Evolutionary conservation across 495 filamentous ascomycete species (phyloP), one percentile per base, ranked within the genome.

Genomic region (Aspergillus hancockii): DNA sequence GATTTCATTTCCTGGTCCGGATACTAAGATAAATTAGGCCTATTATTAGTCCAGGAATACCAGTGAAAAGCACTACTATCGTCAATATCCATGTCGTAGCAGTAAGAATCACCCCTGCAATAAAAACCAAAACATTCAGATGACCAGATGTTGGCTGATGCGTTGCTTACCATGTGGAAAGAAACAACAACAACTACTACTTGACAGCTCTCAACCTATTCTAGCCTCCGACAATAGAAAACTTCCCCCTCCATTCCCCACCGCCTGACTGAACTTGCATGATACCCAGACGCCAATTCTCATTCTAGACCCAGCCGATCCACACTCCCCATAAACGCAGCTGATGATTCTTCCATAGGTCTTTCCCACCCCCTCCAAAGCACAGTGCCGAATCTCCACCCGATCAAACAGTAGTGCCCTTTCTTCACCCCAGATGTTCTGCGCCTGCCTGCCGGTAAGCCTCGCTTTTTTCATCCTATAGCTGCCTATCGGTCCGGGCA

Each of bases 1-100:
- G 54, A 57, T 49, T 49, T 57, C 1, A 43, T 57, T 49, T 57
- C 54, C 54, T 49, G 32, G 34, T 36, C n/a, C 28, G 14, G 32
- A 34, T 34, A 6, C 49, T 19, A 13, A 34, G 32, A 9, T 54
- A 40, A 36, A 23, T 3, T 47, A 47, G 23, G 43, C 43, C 43
- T 47, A 47, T 22, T 47, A 47, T 22, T 47, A 47, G 43, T 41
- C 38, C 16, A 41, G 38, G 13, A 36, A 36, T 3, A 36, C 12
- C 12, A 14, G 34, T 14, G 34, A 36, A 14, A 36, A 14, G 8
- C 8, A 36, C 2, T 2, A 14, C 10, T 3, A n/a, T 16, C 5
- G n/a, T 41, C 38, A 14, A 14, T 9, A 41, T 41, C 38, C 38
- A 41, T 41, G 19, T 21, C 23, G 16, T 19, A 23, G 32, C 51